A percentile compares a stretch with the other conserved stretches of the same genome.
Evolutionary conservation across 2,329 filamentous ascomycete species (phyloP).

Genomic region (Scedosporium aurantiacum): DNA sequence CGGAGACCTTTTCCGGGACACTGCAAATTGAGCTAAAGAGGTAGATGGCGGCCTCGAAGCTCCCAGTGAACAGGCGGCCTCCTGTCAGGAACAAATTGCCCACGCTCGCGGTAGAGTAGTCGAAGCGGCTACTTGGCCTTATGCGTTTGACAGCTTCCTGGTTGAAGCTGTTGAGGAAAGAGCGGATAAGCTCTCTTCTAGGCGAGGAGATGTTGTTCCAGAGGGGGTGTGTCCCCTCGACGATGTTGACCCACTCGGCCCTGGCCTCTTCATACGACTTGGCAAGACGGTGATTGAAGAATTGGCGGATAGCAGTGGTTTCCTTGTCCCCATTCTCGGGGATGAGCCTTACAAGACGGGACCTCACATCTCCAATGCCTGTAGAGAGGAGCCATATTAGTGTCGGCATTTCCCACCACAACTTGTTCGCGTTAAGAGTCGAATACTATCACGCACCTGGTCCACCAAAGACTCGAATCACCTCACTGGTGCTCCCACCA

Average conservation of each 20-base stretch:
- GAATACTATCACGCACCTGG: conserved; percentile 47
- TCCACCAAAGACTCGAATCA: conserved; percentile 89
- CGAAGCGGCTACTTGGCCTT: conserved; percentile 61
- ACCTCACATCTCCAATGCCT: conserved; percentile 45
- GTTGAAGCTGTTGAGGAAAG: conserved; percentile 65
- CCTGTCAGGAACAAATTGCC: conserved; percentile 76
- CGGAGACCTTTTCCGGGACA: conserved; percentile 64
- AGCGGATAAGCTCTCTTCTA: conserved; percentile 67
- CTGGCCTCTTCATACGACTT: conserved; percentile 50
- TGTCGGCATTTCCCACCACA: not conserved
- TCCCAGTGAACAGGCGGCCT: conserved; percentile 80
- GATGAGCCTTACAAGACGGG: conserved; percentile 78
- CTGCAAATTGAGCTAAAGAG: conserved; percentile 76
- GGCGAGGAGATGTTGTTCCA: conserved; percentile 63
- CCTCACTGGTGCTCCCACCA: conserved; percentile 83
- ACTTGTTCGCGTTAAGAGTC: conserved; percentile 5
- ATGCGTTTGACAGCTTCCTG: conserved; percentile 69
- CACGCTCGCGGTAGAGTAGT: conserved; percentile 65
- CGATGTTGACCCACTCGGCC: conserved; percentile 76
- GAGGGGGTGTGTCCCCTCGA: conserved; percentile 68
- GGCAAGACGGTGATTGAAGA: conserved; percentile 82
- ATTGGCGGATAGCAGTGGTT: conserved; percentile 61
- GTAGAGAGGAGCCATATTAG: conserved; percentile 23
- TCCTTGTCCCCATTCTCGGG: conserved; percentile 53
- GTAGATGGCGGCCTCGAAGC: conserved; percentile 87